Evolutionary conservation across 176 grass and related monocot genomes (phyloP).

Genomic region (Paspalum vaginatum): DNA sequence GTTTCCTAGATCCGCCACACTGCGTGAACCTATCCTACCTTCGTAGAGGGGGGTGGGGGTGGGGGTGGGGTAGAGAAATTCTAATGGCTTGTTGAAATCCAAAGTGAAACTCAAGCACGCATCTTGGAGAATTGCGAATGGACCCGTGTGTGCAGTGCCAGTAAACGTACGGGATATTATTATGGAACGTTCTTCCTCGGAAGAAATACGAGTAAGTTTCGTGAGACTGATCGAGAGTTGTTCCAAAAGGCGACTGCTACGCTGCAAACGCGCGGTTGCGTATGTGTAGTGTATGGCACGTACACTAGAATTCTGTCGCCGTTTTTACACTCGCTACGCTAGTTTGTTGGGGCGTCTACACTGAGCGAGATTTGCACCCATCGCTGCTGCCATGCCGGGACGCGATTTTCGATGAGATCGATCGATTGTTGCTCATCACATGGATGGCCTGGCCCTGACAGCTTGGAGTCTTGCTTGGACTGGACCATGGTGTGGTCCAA

Average conservation of each 20-base stretch:
- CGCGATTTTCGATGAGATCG: conserved; percentile 40
- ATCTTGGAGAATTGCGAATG: neutral
- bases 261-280: neutral
- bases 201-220: conserved; percentile 11
- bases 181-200: neutral
- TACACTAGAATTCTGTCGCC: neutral
- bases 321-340: neutral
- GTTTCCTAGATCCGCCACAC: too few relatives aligned
- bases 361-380: conserved; percentile 31
- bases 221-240: conserved; percentile 15
- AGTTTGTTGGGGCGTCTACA: neutral
- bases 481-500: conserved; percentile 25
- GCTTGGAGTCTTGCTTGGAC: neutral
- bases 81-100: neutral
- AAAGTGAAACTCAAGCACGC: neutral
- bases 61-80: neutral
- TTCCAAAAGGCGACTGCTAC: neutral
- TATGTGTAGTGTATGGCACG: neutral
- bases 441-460: conserved; percentile 31
- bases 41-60: neutral
- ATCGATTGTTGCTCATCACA: conserved; percentile 30
- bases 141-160: neutral
- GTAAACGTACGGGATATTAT: neutral
- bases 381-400: conserved; percentile 16
- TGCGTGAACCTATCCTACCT: neutral